Percentiles rank a stretch among this genome's conserved stretches.
These are phyloP conservation scores for Calophaca sinica DNA, from an alignment of 306 rosid species.

Conservation along the genomic window DNA sequence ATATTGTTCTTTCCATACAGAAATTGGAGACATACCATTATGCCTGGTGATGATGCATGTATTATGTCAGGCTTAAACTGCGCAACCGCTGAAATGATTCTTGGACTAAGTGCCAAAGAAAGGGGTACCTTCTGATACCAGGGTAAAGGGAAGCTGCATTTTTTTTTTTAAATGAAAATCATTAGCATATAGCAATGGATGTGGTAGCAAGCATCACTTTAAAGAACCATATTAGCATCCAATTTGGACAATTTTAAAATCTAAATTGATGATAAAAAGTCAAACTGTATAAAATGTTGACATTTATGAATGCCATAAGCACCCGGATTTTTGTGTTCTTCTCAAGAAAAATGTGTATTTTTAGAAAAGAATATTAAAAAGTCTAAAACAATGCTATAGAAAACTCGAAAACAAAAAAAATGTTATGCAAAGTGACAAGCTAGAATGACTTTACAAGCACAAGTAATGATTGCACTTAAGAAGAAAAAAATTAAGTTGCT, in stretches of 20 bases:
- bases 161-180: constrained; percentile 29
- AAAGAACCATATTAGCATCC: constrained; percentile 32
- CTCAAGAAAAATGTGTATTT: not conserved
- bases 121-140: constrained; percentile 57
- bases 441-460: not conserved
- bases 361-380: not conserved
- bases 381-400: not conserved
- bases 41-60: constrained; percentile 54
- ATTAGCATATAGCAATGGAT: constrained; percentile 15
- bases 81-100: constrained; percentile 54
- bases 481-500: not conserved
- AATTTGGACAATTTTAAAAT: not conserved
- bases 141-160: constrained; percentile 52
- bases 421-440: not conserved
- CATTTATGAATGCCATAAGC: not conserved
- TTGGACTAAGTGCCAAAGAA: constrained; percentile 57
- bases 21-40: constrained; percentile 46
- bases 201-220: constrained; percentile 10
- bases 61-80: constrained; percentile 57
- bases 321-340: not conserved
- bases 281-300: constrained; percentile 2
- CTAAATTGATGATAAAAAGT: not conserved
- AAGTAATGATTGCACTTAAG: not conserved
- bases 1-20: not conserved
- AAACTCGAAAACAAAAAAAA: not conserved